Base-by-base conservation (phyloP, 106 monocot genomes). In the Phalaenopsis aphrodite region DNA sequence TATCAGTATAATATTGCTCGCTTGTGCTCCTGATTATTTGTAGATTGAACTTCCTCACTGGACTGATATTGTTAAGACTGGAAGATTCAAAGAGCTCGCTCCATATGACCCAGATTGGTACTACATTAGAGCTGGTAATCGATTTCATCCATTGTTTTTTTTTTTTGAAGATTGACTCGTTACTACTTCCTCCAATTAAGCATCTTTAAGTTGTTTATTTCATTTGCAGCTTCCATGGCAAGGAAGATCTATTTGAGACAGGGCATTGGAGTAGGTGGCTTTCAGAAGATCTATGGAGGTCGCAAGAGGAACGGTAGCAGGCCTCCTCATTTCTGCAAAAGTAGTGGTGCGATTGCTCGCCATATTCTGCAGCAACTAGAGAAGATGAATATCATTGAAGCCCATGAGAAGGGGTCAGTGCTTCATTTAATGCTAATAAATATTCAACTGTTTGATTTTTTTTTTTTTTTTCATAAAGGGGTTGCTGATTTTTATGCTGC, bases 321-420 rank as follows among this genome's bases (percentile, higher is more conserved):
- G 39, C 92, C 92, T 66, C 88, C 90, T 42, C 92, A 92, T 79
- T 92, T 92, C 84, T 88, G 89, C 83, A 93, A 93, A 86, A 93
- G 92, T 39, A 93, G 92, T 78, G 92, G 92, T 2, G 84, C 89
- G 1, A 75, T 93, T 11, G 90, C 90, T 76, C 88, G 89, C 30
- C 80, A 90, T 80, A 90, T 93, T 11, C 78, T 93, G 14, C 89
- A 86, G 45, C 88, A 93, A 45, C 56, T 93, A 68, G 80, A 93
- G 36, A 80, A 83, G 10, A 86, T 93, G 88, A 83, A 86, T 17
- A 93, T 93, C 19, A 56, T 90, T 52, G 90, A 88, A 16, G 45
- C 85, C 8, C 79, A 88, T 64, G 39, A 86, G 0, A 93, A 85
- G 39, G 87, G 92, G 91, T 91, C 39, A 84, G 82, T 68, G 1